phyloP scores from a whole-genome alignment of 2,329 filamentous ascomycete genomes.

The Cryphonectria japonica region DNA sequence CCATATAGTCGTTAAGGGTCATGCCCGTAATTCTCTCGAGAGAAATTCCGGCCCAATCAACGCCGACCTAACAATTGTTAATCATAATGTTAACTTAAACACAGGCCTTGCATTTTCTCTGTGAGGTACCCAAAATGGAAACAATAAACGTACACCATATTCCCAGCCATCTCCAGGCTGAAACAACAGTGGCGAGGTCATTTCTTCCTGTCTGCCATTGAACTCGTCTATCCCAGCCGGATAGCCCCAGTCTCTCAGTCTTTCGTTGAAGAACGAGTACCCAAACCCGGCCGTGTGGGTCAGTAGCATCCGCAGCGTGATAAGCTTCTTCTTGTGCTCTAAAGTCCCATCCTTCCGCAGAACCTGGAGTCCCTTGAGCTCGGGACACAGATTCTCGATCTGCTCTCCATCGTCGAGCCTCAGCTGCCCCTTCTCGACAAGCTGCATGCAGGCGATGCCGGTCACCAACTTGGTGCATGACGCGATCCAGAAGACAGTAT shows the following conservation, averaged over 20 bases:
- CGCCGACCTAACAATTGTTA: slow-evolving; percentile 44
- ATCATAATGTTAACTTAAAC: not conserved
- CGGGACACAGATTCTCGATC: slow-evolving; percentile 46
- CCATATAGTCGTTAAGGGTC: slow-evolving; percentile 49
- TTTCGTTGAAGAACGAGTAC: slow-evolving; percentile 58
- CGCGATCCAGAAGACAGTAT: slow-evolving; percentile 64
- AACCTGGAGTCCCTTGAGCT: slow-evolving; percentile 53
- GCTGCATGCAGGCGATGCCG: slow-evolving; percentile 59
- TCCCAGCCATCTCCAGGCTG: slow-evolving; percentile 67
- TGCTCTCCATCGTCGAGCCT: slow-evolving; percentile 32
- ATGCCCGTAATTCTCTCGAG: slow-evolving; percentile 47
- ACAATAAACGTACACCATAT: slow-evolving; percentile 50
- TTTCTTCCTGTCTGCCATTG: slow-evolving; percentile 54
- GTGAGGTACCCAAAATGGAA: not conserved
- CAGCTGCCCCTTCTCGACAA: slow-evolving; percentile 46
- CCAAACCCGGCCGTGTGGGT: slow-evolving; percentile 61
- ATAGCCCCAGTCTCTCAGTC: slow-evolving; percentile 49
- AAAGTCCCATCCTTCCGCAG: slow-evolving; percentile 43
- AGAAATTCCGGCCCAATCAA: slow-evolving; percentile 54
- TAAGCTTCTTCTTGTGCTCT: slow-evolving; percentile 50
- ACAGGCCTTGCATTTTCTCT: not conserved
- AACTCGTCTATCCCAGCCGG: slow-evolving; percentile 63
- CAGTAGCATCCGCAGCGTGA: slow-evolving; percentile 63
- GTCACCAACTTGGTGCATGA: slow-evolving; percentile 61
- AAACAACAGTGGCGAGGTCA: slow-evolving; percentile 60